These are phyloP conservation scores for Leccinellum albellum DNA, from an alignment of 768 basidiomycete species.

Conservation along the genomic window DNA sequence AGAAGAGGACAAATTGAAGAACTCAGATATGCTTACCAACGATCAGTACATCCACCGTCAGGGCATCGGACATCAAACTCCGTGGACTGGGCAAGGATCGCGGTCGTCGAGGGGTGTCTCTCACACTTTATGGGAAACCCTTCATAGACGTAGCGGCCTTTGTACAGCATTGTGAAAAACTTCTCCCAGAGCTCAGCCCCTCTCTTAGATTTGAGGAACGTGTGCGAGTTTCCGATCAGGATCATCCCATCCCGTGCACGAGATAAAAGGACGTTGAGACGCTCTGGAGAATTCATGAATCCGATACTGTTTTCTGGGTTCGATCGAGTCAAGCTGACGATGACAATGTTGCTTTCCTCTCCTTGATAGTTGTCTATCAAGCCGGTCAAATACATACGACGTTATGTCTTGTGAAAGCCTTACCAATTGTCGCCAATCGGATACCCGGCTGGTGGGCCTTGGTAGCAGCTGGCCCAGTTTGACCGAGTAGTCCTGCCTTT, in stretches of 20 bases:
- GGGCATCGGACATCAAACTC: slow-evolving; percentile 56
- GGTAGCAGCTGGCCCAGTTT: slow-evolving; percentile 30
- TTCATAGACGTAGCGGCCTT: slow-evolving; percentile 46
- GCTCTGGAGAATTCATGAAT: slow-evolving; percentile 68
- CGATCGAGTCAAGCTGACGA: slow-evolving; percentile 59
- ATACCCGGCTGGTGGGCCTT: slow-evolving; percentile 40
- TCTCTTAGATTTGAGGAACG: slow-evolving; percentile 53
- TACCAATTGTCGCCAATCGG: slow-evolving; percentile 67
- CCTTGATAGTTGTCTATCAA: slow-evolving; percentile 70
- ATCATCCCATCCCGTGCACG: slow-evolving; percentile 63
- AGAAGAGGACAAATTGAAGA: not conserved
- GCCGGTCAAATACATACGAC: not conserved
- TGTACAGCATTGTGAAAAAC: slow-evolving; percentile 44
- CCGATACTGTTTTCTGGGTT: slow-evolving; percentile 57
- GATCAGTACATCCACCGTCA: slow-evolving; percentile 60
- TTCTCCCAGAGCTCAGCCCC: slow-evolving; percentile 50
- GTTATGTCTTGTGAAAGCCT: not conserved
- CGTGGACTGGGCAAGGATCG: slow-evolving; percentile 33
- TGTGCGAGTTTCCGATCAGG: slow-evolving; percentile 63
- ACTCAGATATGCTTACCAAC: slow-evolving; percentile 45
- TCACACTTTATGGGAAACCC: slow-evolving; percentile 62
- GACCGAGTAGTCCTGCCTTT: slow-evolving; percentile 50
- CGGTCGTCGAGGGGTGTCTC: slow-evolving; percentile 44
- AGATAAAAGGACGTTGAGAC: slow-evolving; percentile 70
- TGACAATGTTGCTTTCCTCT: slow-evolving; percentile 68